Base-by-base conservation (phyloP, 2,329 filamentous ascomycete genomes). In the Colletotrichum sp. region DNA sequence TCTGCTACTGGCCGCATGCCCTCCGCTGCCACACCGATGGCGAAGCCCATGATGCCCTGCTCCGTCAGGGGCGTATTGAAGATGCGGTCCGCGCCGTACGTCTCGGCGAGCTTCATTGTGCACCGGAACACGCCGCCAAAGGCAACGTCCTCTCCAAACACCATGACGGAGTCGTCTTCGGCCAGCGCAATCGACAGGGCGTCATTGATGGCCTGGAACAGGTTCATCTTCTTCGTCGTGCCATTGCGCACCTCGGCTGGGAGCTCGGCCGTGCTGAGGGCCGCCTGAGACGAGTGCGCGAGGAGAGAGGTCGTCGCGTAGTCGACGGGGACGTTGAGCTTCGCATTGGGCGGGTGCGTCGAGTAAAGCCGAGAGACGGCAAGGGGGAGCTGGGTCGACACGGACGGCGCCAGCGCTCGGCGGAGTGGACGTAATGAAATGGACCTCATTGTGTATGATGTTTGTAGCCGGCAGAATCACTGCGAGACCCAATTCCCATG, bases 111-210 rank as follows among this genome's bases (percentile, higher is more conserved):
- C 80, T 96, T 95, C 92, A 97, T 96, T 36, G 95, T 96, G 85
- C 96, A 98, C 72, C 97, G 92, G 82, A 99, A 99, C 18, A 99
- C 97, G 70, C 97, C 97, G 57, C 97, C 97, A 78, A 99, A 99
- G 16, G 97, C 95, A 9, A 99, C 96, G 83, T 99, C 97, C 85
- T 99, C 97, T 57, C 97, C 97, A 81, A 99, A 99, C 12, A 99
- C 90, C 72, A 99, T 87, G 26, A 98, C 95, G 21, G 93, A 93
- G 78, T 98, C 95, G 80, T 98, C 96, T 43, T 93, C 92, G 18
- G 94, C 92, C 32, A 99, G 90, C 28, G 96, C 95, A 75, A 94
- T 95, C 26, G 94, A 92, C 26, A 99, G 89, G 13, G 96, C 96
- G 78, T 96, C 93, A 83, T 99, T 99, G 87, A 99, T 93, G 67